These are phyloP conservation scores for Lodderomyces oxycetoniae DNA, from an alignment of 1,139 yeast genomes.

Conservation along the genomic window DNA sequence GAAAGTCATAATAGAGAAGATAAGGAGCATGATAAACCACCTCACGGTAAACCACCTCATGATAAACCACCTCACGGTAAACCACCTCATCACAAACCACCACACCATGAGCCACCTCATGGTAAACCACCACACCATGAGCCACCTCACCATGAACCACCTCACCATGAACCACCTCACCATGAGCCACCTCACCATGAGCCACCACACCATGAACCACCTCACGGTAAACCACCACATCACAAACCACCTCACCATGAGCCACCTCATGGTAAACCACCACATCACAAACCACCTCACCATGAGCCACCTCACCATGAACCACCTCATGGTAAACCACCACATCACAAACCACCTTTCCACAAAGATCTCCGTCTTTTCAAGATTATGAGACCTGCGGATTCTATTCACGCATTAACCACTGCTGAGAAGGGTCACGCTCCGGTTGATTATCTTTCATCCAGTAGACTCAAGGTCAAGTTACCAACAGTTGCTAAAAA, in stretches of 20 bases:
- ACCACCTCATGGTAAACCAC: conserved; percentile 5
- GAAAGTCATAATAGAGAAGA: conserved; percentile 4
- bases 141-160: conserved; percentile 6
- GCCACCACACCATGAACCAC: conserved; percentile 6
- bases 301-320: conserved; percentile 6
- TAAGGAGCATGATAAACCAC: conserved; percentile 3
- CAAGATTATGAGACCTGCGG: conserved; percentile 26
- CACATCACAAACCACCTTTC: conserved; percentile 6
- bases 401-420: conserved; percentile 29
- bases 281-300: conserved; percentile 5
- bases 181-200: conserved; percentile 3
- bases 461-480: conserved; percentile 27
- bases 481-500: conserved; percentile 43
- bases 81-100: conserved; percentile 8
- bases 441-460: conserved; percentile 44
- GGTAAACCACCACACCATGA: conserved; percentile 7
- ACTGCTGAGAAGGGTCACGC: conserved; percentile 15
- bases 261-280: conserved; percentile 5
- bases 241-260: conserved; percentile 6
- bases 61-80: conserved; percentile 5
- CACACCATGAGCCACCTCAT: conserved; percentile 6
- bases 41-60: conserved; percentile 3
- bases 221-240: conserved; percentile 6
- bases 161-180: conserved; percentile 5
- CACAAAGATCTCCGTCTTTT: conserved; percentile 16